phyloP scores from a whole-genome alignment of 306 rosid genomes.

The Inga oerstediana region DNA sequence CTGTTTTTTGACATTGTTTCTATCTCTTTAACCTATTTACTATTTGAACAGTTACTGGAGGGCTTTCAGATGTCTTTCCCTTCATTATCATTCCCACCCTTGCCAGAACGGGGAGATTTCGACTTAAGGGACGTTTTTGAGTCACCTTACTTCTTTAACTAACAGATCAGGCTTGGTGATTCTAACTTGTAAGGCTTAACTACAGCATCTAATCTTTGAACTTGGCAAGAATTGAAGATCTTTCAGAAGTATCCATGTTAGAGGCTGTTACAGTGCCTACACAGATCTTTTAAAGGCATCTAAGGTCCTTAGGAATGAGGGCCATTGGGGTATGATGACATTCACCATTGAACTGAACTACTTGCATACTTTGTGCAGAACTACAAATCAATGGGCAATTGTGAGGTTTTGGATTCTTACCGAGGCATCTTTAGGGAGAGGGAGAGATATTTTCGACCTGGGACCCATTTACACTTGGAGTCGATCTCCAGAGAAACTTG shows the following conservation, averaged over 20 bases:
- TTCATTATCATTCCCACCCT: conserved; percentile 60
- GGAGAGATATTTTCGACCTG: not conserved
- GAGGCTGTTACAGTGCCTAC: conserved; percentile 27
- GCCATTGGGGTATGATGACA: conserved; percentile 1
- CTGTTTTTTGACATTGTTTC: conserved; percentile 20
- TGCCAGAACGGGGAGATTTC: conserved; percentile 90
- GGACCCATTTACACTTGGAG: not conserved
- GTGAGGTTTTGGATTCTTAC: not conserved
- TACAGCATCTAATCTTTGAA: conserved; percentile 28
- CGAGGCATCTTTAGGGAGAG: too few species aligned
- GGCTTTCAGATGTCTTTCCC: conserved; percentile 81
- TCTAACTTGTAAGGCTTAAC: conserved; percentile 25
- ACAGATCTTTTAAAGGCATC: conserved; percentile 28
- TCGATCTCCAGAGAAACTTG: not conserved
- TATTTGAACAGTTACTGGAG: conserved; percentile 65
- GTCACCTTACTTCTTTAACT: conserved; percentile 95
- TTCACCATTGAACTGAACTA: conserved; percentile 27
- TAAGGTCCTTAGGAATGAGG: conserved; percentile 37
- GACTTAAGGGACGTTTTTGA: conserved; percentile 70
- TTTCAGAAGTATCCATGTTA: conserved; percentile 21
- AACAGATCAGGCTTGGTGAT: conserved; percentile 35
- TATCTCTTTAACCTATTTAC: conserved; percentile 25
- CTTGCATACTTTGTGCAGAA: conserved; percentile 14
- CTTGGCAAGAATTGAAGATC: conserved; percentile 26
- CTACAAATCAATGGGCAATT: conserved; percentile 2